Conservation (phyloP, 805 yeast species). For the Pichia scutulata region DNA sequence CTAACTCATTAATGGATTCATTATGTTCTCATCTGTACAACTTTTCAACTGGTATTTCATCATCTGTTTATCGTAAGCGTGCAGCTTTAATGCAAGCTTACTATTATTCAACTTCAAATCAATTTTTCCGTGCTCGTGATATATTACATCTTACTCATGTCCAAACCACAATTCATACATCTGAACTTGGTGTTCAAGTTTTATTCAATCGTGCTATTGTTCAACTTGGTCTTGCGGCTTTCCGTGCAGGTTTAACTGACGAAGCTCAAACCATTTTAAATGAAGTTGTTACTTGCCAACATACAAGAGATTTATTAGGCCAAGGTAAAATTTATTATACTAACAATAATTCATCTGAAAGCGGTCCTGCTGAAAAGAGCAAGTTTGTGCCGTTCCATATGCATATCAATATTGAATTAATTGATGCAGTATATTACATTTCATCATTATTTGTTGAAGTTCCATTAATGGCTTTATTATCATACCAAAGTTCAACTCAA, state of each 20-base stretch:
- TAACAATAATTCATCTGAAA: not conserved
- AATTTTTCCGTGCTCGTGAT: slow-evolving; percentile 79
- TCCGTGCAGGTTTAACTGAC: slow-evolving; percentile 76
- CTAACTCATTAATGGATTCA: slow-evolving; percentile 53
- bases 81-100: slow-evolving; percentile 83
- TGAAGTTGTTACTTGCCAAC: slow-evolving; percentile 79
- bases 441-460: slow-evolving; percentile 84
- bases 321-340: slow-evolving; percentile 46
- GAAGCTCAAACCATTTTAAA: slow-evolving; percentile 83
- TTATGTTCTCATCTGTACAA: slow-evolving; percentile 59
- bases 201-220: slow-evolving; percentile 92
- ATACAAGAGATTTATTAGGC: slow-evolving; percentile 87
- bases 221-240: slow-evolving; percentile 93
- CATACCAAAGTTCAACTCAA: slow-evolving; percentile 39
- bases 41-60: slow-evolving; percentile 37
- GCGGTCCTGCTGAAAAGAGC: slow-evolving; percentile 45
- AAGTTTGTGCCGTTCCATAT: slow-evolving; percentile 93
- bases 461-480: slow-evolving; percentile 62
- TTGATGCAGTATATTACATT: slow-evolving; percentile 91
- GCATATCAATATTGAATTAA: slow-evolving; percentile 92
- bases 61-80: slow-evolving; percentile 64
- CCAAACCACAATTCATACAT: slow-evolving; percentile 72
- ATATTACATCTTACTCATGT: slow-evolving; percentile 80
- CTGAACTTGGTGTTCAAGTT: slow-evolving; percentile 83
- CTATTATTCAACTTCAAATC: slow-evolving; percentile 83